Conservation (phyloP, 441 rosid species). For the Aleurites moluccanus region DNA sequence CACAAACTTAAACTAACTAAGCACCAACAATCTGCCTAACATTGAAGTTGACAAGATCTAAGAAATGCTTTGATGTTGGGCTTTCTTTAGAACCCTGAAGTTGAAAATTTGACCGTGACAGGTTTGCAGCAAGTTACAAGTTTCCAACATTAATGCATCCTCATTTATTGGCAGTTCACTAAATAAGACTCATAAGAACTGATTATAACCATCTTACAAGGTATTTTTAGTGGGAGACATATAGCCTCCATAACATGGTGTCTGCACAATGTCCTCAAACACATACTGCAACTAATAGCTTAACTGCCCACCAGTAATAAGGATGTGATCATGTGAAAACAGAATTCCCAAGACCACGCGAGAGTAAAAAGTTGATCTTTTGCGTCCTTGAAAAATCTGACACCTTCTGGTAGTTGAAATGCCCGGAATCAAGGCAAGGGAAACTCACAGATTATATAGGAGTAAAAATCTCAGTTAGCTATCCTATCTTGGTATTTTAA, state of each 20-base stretch:
- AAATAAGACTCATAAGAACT: too few relatives aligned
- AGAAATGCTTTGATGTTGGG: background rate
- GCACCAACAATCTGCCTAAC: conserved; percentile 8
- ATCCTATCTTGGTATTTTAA: background rate
- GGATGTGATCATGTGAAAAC: background rate
- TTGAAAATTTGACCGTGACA: background rate
- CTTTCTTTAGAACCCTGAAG: background rate
- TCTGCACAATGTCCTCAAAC: too few relatives aligned
- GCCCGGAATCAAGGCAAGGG: background rate
- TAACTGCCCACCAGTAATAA: background rate
- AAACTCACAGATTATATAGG: background rate
- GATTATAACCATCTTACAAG: too few relatives aligned
- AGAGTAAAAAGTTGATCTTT: background rate
- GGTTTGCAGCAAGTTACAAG: background rate
- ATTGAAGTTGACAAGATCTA: background rate
- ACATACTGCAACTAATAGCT: too few relatives aligned
- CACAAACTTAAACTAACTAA: too few relatives aligned
- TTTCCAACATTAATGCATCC: too few relatives aligned
- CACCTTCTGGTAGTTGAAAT: background rate
- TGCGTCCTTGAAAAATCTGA: background rate
- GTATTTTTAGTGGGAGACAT: too few relatives aligned
- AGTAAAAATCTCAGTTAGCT: background rate
- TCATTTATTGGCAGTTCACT: too few relatives aligned
- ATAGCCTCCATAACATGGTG: too few relatives aligned
- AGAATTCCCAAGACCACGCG: background rate